Conservation (phyloP, 345 rosid species). For the Syzygium aromaticum region DNA sequence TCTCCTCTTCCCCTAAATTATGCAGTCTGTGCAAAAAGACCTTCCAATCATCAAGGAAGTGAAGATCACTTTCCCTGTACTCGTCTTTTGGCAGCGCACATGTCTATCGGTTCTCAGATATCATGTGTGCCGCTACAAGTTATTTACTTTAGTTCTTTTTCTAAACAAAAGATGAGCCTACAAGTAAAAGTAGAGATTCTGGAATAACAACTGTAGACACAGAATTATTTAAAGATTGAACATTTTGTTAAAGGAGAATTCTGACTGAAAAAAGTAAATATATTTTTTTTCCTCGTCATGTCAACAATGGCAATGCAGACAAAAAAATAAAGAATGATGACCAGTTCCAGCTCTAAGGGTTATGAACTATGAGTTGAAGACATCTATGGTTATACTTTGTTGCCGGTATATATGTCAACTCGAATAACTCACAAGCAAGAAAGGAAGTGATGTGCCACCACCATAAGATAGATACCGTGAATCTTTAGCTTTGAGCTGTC, state of each 20-base stretch:
- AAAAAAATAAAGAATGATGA: background rate
- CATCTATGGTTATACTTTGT: background rate
- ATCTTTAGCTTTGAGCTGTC: background rate
- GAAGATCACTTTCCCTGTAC: background rate
- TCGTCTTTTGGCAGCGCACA: background rate
- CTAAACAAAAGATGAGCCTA: background rate
- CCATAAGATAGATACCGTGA: background rate
- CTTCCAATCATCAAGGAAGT: background rate
- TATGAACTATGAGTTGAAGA: background rate
- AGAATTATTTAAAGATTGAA: background rate
- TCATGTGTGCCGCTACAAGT: background rate
- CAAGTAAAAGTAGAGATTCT: background rate
- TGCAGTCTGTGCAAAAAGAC: background rate
- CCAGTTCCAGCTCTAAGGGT: background rate
- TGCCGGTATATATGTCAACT: background rate
- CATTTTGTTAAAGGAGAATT: background rate
- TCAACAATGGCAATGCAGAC: background rate
- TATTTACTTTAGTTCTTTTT: background rate
- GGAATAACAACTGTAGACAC: background rate
- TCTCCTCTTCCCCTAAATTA: background rate
- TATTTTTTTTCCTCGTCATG: background rate
- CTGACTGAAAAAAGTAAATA: background rate
- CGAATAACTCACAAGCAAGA: background rate
- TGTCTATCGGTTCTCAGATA: background rate
- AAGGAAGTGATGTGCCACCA: background rate